These are phyloP conservation scores for Aspergillus panamensis DNA, from an alignment of 495 filamentous ascomycete genomes.

Conservation along the genomic window DNA sequence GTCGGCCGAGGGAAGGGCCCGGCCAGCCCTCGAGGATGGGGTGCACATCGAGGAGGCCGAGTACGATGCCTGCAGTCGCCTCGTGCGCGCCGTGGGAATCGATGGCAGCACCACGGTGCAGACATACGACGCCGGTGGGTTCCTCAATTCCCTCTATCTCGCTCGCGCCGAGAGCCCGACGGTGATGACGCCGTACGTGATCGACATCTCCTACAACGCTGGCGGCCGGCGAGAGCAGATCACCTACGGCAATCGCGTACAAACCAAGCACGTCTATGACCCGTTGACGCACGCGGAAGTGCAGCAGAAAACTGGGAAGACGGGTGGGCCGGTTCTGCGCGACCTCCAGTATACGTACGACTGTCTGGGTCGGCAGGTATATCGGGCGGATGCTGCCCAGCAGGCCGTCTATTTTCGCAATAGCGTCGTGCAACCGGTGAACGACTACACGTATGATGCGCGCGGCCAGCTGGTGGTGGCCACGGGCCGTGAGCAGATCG, in stretches of 20 bases:
- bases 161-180: background rate
- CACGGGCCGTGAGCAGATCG: constrained; percentile 30
- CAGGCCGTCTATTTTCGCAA: constrained; percentile 29
- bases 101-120: background rate
- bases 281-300: background rate
- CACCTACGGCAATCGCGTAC: constrained; percentile 14
- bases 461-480: constrained; percentile 29
- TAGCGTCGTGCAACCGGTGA: constrained; percentile 16
- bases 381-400: constrained; percentile 24
- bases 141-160: background rate
- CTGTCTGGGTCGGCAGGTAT: constrained; percentile 18
- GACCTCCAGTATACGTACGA: constrained; percentile 32
- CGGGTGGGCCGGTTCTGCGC: constrained; percentile 17
- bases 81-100: background rate
- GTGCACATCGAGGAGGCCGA: background rate
- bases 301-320: background rate
- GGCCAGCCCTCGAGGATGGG: background rate
- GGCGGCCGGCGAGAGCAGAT: background rate
- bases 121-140: background rate
- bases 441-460: constrained; percentile 33
- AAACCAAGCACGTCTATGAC: constrained; percentile 17
- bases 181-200: background rate
- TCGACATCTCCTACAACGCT: constrained; percentile 20
- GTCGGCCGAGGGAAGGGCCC: constrained; percentile 1
- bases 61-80: background rate